Base-by-base conservation (phyloP, 441 rosid species). In the Euphorbia celastroides region DNA sequence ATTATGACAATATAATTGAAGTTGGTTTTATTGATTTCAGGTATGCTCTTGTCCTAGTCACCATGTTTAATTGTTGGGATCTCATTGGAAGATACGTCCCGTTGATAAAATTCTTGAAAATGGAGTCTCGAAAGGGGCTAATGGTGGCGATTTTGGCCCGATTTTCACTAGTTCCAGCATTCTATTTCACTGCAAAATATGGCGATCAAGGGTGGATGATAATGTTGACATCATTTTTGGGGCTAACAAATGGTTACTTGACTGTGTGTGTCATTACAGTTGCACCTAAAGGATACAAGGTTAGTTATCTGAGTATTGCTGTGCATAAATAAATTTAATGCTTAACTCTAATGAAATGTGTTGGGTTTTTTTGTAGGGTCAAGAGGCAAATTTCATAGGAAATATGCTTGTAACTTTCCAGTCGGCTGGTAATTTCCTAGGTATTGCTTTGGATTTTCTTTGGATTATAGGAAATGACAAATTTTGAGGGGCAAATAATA, bases 171-270 rank as follows among this genome's bases (percentile, higher is more conserved):
- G 26, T 88, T 31, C 99, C 97, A 0, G 86, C 88, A 0, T 89
- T 93, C 75, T 93, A 91, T 75, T 93, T 93, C 86, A 88, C 96
- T 0, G 96, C 91, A 7, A 91, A 84, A 61, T 91, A 94, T 26
- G 97, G 86, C 22, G 94, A 88, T 56, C 86, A 91, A 52, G 99
- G 97, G 60, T 91, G 89, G 88, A 89, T 89, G 97, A 84, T 91
- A 68, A 36, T 85, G 72, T 87, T 91, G 4, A 72, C 78, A 31
- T 94, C 89, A 25, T 65, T 91, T 73, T 60, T 91, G 67, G 97
- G 99, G 64, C 31, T 88, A 13, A 80, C 89, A 0, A 93, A 83
- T n/a, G 97, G 99, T n/a, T 81, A 89, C 70, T 82, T 91, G 52
- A 91, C 90, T 1, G 93, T 91, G 16, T 89, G 97, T 70, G 87